These are phyloP conservation scores for Fragaria nilgerrensis DNA, from an alignment of 306 rosid species.

Conservation along the genomic window DNA sequence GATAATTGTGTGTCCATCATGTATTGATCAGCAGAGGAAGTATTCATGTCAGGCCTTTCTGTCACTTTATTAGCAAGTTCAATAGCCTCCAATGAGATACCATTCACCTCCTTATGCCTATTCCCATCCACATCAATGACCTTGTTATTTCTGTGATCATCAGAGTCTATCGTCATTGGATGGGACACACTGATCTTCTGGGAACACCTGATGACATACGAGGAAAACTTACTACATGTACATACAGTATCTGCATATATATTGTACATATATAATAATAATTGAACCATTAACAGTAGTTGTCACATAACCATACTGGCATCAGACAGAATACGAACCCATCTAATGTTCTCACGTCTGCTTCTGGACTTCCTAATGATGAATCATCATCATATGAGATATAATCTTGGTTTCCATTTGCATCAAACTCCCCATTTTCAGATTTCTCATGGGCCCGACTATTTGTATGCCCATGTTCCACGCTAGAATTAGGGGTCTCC, in stretches of 20 bases:
- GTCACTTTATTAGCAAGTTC: slow-evolving; percentile 27
- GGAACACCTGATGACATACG: slow-evolving; percentile 28
- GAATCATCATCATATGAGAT: slow-evolving; percentile 30
- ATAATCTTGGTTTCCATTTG: slow-evolving; percentile 27
- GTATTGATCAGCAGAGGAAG: slow-evolving; percentile 37
- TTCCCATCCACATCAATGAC: slow-evolving; percentile 25
- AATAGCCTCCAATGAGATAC: slow-evolving; percentile 30
- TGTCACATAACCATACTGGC: neutral
- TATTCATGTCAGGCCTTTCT: slow-evolving; percentile 25
- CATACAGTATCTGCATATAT: neutral
- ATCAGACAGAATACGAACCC: slow-evolving; percentile 13
- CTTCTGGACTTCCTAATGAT: slow-evolving; percentile 41
- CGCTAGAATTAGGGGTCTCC: slow-evolving; percentile 35
- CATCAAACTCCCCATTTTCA: slow-evolving; percentile 29
- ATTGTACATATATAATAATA: neutral
- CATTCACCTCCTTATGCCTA: slow-evolving; percentile 21
- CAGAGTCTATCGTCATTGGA: slow-evolving; percentile 24
- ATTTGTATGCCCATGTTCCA: slow-evolving; percentile 11
- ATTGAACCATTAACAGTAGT: neutral
- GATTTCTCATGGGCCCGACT: slow-evolving; percentile 31
- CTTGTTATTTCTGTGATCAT: slow-evolving; percentile 29
- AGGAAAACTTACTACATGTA: slow-evolving; percentile 9
- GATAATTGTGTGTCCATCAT: slow-evolving; percentile 54
- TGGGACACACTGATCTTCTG: slow-evolving; percentile 13
- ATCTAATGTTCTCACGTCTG: slow-evolving; percentile 26